A percentile compares a stretch with the other conserved stretches of the same genome.
Conservation (phyloP, 1,284 basidiomycete genomes). For the Anthracocystis panici-leucophaei region DNA sequence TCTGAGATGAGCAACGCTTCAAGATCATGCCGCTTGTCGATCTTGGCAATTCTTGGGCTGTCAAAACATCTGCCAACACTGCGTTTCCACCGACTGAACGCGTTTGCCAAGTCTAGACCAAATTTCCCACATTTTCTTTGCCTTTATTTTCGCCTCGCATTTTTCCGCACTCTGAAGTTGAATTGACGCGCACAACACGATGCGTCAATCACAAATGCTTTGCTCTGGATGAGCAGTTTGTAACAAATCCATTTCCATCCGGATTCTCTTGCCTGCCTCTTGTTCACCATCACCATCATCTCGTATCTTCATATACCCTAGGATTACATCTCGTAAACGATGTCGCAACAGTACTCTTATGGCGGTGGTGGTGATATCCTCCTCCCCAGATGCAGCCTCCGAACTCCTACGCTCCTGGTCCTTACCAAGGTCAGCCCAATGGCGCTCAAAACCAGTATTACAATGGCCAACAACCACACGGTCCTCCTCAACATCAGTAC, state of each 20-base stretch:
- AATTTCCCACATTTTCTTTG: not conserved
- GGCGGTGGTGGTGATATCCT: constrained; percentile 30
- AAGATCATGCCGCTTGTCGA: constrained; percentile 31
- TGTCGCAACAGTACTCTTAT: constrained; percentile 42
- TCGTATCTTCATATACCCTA: constrained; percentile 9
- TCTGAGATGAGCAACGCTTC: no score
- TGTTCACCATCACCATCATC: not conserved
- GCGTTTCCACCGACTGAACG: not conserved
- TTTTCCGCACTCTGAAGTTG: no score
- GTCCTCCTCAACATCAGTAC: constrained; percentile 37
- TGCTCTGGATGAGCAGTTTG: not conserved
- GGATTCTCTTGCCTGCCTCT: not conserved
- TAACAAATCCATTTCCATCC: not conserved
- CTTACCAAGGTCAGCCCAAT: constrained; percentile 51
- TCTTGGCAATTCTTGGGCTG: constrained; percentile 26
- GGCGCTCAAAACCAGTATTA: constrained; percentile 58
- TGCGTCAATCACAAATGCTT: not conserved
- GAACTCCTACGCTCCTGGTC: constrained; percentile 29
- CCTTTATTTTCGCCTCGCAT: not conserved
- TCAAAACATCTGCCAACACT: constrained; percentile 1
- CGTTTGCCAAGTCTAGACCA: constrained; percentile 12
- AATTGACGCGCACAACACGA: no score
- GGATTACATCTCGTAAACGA: not conserved
- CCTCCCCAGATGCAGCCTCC: constrained; percentile 47
- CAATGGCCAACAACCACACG: constrained; percentile 36